These are phyloP conservation scores for Penicillium macrosclerotiorum DNA, from an alignment of 495 filamentous ascomycete genomes.

Conservation along the genomic window DNA sequence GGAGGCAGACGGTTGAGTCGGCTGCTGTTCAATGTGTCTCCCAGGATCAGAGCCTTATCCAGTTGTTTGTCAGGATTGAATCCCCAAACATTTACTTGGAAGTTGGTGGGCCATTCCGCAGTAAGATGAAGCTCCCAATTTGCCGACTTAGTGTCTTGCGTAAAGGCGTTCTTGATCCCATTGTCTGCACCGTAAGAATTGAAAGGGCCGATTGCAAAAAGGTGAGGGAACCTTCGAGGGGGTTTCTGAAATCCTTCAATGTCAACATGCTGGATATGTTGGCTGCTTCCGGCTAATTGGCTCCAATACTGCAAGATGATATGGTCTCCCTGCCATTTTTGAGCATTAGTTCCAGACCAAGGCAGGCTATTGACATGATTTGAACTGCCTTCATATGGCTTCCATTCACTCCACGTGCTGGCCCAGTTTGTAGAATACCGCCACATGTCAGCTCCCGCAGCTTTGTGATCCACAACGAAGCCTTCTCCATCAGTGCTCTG, in stretches of 20 bases:
- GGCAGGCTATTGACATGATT: constrained; percentile 25
- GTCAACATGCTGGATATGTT: constrained; percentile 59
- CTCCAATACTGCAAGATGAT: constrained; percentile 64
- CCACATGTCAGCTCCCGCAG: constrained; percentile 58
- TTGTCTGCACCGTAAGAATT: constrained; percentile 65
- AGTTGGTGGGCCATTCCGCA: constrained; percentile 48
- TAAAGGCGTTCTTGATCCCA: constrained; percentile 52
- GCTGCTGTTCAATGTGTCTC: constrained; percentile 41
- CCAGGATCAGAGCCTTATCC: constrained; percentile 46
- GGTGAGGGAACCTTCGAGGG: constrained; percentile 55
- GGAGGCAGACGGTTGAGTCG: constrained; percentile 19
- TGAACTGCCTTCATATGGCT: constrained; percentile 43
- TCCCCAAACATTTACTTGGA: constrained; percentile 51
- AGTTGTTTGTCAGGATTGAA: constrained; percentile 43
- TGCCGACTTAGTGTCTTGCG: constrained; percentile 42
- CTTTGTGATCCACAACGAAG: constrained; percentile 51
- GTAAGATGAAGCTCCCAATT: constrained; percentile 51
- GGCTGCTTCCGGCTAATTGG: constrained; percentile 54
- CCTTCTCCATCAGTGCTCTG: constrained; percentile 27
- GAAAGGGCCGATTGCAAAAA: constrained; percentile 59
- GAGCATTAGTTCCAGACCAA: constrained; percentile 53
- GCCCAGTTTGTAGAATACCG: constrained; percentile 57
- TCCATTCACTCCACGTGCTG: constrained; percentile 48
- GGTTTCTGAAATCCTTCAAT: constrained; percentile 28
- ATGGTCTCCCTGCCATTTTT: constrained; percentile 61